A percentile compares a stretch with the other conserved stretches of the same genome.
These are phyloP conservation scores for Cryptosporidium tyzzeri DNA, from an alignment of 169 alveolate species.

Conservation along the genomic window DNA sequence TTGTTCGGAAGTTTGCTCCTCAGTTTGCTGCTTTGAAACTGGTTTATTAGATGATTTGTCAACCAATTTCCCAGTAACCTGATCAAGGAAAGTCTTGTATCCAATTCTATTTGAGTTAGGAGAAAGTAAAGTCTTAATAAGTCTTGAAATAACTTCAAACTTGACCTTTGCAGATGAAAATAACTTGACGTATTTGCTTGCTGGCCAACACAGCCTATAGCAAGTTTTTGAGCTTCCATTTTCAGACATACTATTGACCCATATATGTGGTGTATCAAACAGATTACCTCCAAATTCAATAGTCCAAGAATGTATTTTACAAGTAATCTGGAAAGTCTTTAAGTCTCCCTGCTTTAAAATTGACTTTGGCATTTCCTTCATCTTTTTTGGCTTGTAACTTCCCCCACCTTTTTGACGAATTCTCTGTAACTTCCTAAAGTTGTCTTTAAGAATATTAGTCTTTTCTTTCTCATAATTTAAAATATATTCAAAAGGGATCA, in stretches of 20 bases:
- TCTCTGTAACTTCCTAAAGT: slow-evolving; percentile 38
- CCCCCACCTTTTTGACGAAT: slow-evolving; percentile 66
- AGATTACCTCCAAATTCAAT: slow-evolving; percentile 53
- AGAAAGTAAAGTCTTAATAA: slow-evolving; percentile 37
- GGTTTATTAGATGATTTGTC: background rate
- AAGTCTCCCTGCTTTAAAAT: slow-evolving; percentile 22
- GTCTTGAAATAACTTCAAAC: slow-evolving; percentile 59
- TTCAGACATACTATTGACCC: slow-evolving; percentile 46
- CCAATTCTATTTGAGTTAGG: slow-evolving; percentile 61
- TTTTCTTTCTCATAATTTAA: slow-evolving; percentile 38
- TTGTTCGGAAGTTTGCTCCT: slow-evolving; percentile 1
- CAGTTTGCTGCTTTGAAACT: slow-evolving; percentile 7
- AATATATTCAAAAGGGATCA: slow-evolving; percentile 45
- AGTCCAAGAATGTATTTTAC: slow-evolving; percentile 57
- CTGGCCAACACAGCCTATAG: slow-evolving; percentile 61
- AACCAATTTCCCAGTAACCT: slow-evolving; percentile 35
- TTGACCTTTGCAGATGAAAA: slow-evolving; percentile 57
- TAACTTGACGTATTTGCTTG: slow-evolving; percentile 26
- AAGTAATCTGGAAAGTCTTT: slow-evolving; percentile 43
- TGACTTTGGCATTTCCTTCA: slow-evolving; percentile 46
- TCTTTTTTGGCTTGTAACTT: slow-evolving; percentile 46
- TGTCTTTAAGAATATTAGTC: slow-evolving; percentile 23
- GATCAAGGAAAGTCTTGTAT: slow-evolving; percentile 52
- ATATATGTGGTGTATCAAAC: slow-evolving; percentile 55
- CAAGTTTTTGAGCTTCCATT: slow-evolving; percentile 34